These are phyloP conservation scores for Agaricus sinodeliciosus DNA, from an alignment of 768 basidiomycete species.

Conservation along the genomic window DNA sequence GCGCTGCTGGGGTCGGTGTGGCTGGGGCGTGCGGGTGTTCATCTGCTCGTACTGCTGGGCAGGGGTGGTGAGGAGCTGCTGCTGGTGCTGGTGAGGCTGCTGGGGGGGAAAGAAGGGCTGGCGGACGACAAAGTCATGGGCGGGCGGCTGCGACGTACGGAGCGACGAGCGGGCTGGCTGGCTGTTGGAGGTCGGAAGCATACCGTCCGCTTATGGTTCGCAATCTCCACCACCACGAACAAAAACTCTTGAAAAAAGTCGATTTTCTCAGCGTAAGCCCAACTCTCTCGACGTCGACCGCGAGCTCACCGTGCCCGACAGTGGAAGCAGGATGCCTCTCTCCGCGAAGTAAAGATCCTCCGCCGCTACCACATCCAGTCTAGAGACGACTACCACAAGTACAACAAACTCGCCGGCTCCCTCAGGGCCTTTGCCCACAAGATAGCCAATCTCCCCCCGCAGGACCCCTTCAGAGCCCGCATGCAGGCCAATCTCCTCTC, in stretches of 20 bases:
- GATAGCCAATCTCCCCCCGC: conserved; percentile 76
- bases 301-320: conserved; percentile 23
- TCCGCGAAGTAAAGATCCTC: conserved; percentile 91
- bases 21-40: conserved; percentile 26
- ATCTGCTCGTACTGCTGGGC: conserved; percentile 60
- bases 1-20: conserved; percentile 13
- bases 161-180: not conserved
- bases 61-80: conserved; percentile 38
- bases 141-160: not conserved
- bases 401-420: conserved; percentile 92
- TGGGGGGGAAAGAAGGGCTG: conserved; percentile 23
- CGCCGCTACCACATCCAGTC: conserved; percentile 93
- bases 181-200: conserved; percentile 1
- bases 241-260: conserved; percentile 91
- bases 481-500: conserved; percentile 86
- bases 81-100: conserved; percentile 16
- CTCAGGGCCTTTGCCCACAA: conserved; percentile 83
- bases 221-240: conserved; percentile 76
- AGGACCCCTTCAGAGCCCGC: conserved; percentile 80
- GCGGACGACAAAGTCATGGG: conserved; percentile 18
- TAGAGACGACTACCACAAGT: conserved; percentile 93
- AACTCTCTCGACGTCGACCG: not conserved
- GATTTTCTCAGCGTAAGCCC: conserved; percentile 85
- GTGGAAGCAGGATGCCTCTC: conserved; percentile 96
- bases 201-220: not conserved